phyloP scores from a whole-genome alignment of 805 yeast genomes.

The Myxozyma mucilagina region DNA sequence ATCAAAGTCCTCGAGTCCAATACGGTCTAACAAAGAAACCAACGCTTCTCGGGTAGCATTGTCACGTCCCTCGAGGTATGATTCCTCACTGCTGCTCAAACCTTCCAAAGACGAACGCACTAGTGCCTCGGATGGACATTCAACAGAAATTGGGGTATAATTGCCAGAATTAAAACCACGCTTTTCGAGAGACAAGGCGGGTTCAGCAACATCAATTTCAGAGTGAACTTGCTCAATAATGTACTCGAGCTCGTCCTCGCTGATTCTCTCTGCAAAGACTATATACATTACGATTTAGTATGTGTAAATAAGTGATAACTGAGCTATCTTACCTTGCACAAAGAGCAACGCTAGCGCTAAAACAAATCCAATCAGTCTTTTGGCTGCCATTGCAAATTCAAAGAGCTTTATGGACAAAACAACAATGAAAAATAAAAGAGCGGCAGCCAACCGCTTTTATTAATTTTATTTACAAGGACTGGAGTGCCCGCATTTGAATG shows the following conservation, averaged over 20 bases:
- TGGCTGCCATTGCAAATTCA: too few relatives aligned
- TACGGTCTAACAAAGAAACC: constrained; percentile 47
- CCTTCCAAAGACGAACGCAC: constrained; percentile 18
- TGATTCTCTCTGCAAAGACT: background rate
- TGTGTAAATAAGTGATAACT: too few relatives aligned
- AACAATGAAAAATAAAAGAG: too few relatives aligned
- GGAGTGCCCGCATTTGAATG: too few relatives aligned
- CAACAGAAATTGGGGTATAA: constrained; percentile 5
- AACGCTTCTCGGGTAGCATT: constrained; percentile 36
- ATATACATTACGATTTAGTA: background rate
- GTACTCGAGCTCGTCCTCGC: constrained; percentile 1
- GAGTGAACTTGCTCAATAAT: background rate
- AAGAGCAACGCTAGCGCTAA: too few relatives aligned
- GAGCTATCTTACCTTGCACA: too few relatives aligned
- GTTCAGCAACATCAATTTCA: background rate
- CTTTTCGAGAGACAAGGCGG: background rate
- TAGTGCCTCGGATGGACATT: constrained; percentile 16
- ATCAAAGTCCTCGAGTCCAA: constrained; percentile 52
- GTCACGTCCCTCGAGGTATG: constrained; percentile 33
- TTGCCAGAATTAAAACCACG: background rate
- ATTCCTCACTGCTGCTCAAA: constrained; percentile 25
- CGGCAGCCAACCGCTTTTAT: too few relatives aligned
- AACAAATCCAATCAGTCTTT: too few relatives aligned
- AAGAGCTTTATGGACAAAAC: too few relatives aligned
- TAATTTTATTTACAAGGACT: too few relatives aligned